These are phyloP conservation scores for Aspergillus carbonarius DNA, from an alignment of 2,329 filamentous ascomycete genomes.

Conservation along the genomic window DNA sequence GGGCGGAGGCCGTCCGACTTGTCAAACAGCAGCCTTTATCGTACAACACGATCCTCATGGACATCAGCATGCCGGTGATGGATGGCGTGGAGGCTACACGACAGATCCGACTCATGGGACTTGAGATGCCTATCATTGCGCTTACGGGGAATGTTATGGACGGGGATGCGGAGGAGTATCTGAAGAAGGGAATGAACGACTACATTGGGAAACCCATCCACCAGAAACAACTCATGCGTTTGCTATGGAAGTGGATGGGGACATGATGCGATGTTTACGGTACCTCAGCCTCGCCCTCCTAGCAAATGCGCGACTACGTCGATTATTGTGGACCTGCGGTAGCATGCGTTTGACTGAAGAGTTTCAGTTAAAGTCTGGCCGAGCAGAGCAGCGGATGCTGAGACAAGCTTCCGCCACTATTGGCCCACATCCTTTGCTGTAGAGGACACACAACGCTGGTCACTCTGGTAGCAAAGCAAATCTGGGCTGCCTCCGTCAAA, in stretches of 20 bases:
- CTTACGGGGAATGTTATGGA: slow-evolving; percentile 59
- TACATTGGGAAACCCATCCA: slow-evolving; percentile 58
- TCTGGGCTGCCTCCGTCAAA: neutral
- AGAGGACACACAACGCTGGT: neutral
- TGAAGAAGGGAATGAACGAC: slow-evolving; percentile 56
- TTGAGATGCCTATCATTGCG: slow-evolving; percentile 52
- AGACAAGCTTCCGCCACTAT: neutral
- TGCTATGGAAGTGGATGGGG: slow-evolving; percentile 43
- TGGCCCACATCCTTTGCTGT: neutral
- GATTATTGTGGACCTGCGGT: neutral
- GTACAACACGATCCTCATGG: slow-evolving; percentile 50
- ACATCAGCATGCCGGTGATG: slow-evolving; percentile 50
- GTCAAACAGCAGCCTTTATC: slow-evolving; percentile 43
- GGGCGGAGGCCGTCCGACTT: slow-evolving; percentile 44
- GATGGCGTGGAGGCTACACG: slow-evolving; percentile 47
- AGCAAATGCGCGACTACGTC: neutral
- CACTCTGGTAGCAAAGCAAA: neutral
- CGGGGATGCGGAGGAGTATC: slow-evolving; percentile 55
- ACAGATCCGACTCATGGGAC: slow-evolving; percentile 40
- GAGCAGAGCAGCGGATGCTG: neutral
- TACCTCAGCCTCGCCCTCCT: neutral
- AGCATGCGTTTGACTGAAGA: neutral
- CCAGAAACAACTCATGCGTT: slow-evolving; percentile 47
- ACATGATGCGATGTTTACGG: neutral
- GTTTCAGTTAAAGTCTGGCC: neutral